A percentile compares a stretch with the other conserved stretches of the same genome.
These are phyloP conservation scores for Chalciporus sphaerocephalus DNA, from an alignment of 768 basidiomycete genomes.

Conservation along the genomic window DNA sequence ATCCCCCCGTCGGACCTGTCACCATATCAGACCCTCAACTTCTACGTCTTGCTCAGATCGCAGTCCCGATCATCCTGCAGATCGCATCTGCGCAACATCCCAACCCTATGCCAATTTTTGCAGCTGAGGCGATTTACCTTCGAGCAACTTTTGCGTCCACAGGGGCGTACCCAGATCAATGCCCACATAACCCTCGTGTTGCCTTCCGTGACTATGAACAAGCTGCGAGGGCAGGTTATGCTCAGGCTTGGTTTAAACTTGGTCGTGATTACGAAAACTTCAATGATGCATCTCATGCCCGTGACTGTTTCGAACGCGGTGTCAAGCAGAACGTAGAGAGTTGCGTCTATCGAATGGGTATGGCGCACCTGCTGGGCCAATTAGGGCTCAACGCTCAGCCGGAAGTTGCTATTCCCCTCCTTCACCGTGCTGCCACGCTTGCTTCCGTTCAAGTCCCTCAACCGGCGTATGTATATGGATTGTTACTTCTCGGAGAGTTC, in stretches of 20 bases:
- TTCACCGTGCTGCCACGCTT: constrained; percentile 72
- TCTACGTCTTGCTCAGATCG: constrained; percentile 53
- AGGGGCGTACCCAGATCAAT: constrained; percentile 63
- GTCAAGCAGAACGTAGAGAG: constrained; percentile 68
- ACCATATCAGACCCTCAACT: constrained; percentile 58
- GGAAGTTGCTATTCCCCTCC: constrained; percentile 59
- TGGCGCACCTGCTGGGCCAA: constrained; percentile 89
- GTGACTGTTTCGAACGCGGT: constrained; percentile 84
- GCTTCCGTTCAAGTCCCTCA: constrained; percentile 76
- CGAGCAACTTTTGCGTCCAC: constrained; percentile 70
- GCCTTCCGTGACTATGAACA: constrained; percentile 91
- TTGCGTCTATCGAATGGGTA: constrained; percentile 86
- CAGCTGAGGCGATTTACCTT: constrained; percentile 72
- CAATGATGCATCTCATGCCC: constrained; percentile 67
- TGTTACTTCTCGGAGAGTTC: constrained; percentile 83
- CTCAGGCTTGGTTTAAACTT: constrained; percentile 85
- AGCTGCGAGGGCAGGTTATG: constrained; percentile 72
- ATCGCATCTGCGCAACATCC: constrained; percentile 40
- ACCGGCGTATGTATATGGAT: constrained; percentile 84
- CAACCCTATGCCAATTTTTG: constrained; percentile 37
- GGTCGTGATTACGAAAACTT: constrained; percentile 91
- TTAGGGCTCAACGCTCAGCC: constrained; percentile 57
- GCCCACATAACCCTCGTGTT: constrained; percentile 62
- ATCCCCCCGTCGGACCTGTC: constrained; percentile 46
- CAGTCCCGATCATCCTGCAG: constrained; percentile 61